Base-by-base conservation (phyloP, 768 basidiomycete species). In the Boletus edulis region DNA sequence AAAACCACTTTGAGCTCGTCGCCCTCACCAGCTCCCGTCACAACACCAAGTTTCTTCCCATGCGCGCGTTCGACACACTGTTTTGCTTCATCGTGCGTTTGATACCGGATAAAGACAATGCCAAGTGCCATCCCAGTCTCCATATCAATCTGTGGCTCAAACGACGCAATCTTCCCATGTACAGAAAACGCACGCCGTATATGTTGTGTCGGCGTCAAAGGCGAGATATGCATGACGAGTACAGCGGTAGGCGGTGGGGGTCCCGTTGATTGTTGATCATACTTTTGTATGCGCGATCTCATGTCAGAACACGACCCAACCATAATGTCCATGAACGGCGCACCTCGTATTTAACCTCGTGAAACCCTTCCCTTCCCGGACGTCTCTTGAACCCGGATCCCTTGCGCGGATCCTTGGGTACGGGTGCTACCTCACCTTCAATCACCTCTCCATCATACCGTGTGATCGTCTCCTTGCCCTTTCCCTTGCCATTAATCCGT, bases 41-140 rank as follows among this genome's bases (percentile, higher is more conserved):
- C 78, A 5, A 76, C 73, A 0, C 82, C 79, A 14, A 86, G 70
- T 62, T 76, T 79, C 66, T 82, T 78, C 31, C 90, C 89, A 54
- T 92, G 78, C 62, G 86, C 86, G 47, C 75, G 78, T 55, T 79
- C 79, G 22, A 89, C 77, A 55, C 89, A 93, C 43, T 71, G 64
- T 52, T 76, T 78, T 5, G 93, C 94, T 42, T 89, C 86, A 15
- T 85, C 84, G 56, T 86, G 83, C 0, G 80, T 73, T 17, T 70
- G 64, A 64, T 75, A 98, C 59, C 81, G 82, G 58, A 98, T 79
- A 65, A 82, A 83, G 40, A 92, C 82, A 40, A 98, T 81, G 3
- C 95, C 94, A 1, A 97, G 80, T 2, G 87, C 82, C 46, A 83
- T 86, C 4, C 94, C 94, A n/a, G 85, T 91, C 48, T 79, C 77